A percentile compares a stretch with the other conserved stretches of the same genome.
Conservation (phyloP, 2,329 filamentous ascomycete genomes). For the Alternaria viburni region DNA sequence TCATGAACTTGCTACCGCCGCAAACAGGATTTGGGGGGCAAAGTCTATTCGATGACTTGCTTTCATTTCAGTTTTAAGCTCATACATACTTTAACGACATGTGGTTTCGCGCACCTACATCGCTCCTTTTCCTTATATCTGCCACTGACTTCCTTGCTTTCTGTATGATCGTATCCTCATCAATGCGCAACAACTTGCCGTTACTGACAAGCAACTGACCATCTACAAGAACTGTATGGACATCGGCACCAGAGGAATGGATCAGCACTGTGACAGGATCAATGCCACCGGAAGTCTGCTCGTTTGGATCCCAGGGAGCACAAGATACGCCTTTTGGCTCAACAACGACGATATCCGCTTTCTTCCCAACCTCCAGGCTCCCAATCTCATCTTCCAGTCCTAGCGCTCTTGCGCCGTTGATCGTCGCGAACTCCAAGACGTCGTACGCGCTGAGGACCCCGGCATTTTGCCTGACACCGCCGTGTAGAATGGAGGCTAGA, state of each 20-base stretch:
- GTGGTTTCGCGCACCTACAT: slow-evolving; percentile 34
- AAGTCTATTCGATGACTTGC: slow-evolving; percentile 15
- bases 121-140: slow-evolving; percentile 21
- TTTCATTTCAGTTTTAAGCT: slow-evolving; percentile 9
- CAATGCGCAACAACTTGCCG: slow-evolving; percentile 15
- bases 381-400: slow-evolving; percentile 48
- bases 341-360: slow-evolving; percentile 51
- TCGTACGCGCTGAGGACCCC: slow-evolving; percentile 25
- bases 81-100: slow-evolving; percentile 24
- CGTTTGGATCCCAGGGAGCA: slow-evolving; percentile 48
- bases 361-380: slow-evolving; percentile 51
- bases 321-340: slow-evolving; percentile 40
- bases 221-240: slow-evolving; percentile 27
- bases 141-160: slow-evolving; percentile 16
- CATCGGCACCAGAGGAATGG: slow-evolving; percentile 20
- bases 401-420: slow-evolving; percentile 32
- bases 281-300: slow-evolving; percentile 36
- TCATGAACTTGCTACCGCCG: slow-evolving; percentile 9
- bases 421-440: slow-evolving; percentile 31
- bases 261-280: slow-evolving; percentile 45
- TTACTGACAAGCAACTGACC: slow-evolving; percentile 19
- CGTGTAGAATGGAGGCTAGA: slow-evolving; percentile 27
- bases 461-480: slow-evolving; percentile 19
- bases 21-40: slow-evolving; percentile 17
- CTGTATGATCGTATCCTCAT: slow-evolving; percentile 9